These are phyloP conservation scores for Echinochloa phyllopogon DNA, from an alignment of 176 grass and related monocot genomes.

Conservation along the genomic window DNA sequence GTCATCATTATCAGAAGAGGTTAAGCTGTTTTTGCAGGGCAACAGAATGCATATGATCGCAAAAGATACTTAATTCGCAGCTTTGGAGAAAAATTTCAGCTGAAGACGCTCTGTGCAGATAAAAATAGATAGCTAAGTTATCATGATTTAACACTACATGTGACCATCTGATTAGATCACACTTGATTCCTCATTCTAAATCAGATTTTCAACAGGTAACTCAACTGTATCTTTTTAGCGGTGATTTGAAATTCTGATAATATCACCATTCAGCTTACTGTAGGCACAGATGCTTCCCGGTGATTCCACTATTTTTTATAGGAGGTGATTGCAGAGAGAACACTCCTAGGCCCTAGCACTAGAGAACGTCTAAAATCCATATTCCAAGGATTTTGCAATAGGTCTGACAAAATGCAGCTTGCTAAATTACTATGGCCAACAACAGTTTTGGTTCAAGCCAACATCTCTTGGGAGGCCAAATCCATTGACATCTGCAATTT, in stretches of 20 bases:
- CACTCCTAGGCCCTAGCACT: background rate
- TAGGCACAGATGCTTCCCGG: background rate
- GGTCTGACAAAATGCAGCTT: constrained; percentile 14
- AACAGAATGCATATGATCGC: background rate
- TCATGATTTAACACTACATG: background rate
- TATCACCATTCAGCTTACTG: constrained; percentile 4
- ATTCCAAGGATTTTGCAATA: background rate
- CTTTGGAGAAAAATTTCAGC: background rate
- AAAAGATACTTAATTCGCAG: constrained; percentile 20
- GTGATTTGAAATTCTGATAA: background rate
- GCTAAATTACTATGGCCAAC: constrained; percentile 4
- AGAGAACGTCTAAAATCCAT: constrained; percentile 18
- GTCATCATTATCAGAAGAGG: constrained; percentile 14
- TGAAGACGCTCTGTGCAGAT: background rate
- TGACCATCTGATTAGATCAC: background rate
- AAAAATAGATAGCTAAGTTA: background rate
- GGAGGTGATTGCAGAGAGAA: background rate
- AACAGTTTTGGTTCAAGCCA: background rate
- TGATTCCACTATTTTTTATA: background rate
- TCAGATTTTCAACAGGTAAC: constrained; percentile 4
- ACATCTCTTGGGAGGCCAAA: background rate
- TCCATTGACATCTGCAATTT: background rate
- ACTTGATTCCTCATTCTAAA: background rate
- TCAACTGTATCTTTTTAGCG: background rate
- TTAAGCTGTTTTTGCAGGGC: background rate